phyloP scores from a whole-genome alignment of 192 early-diverging fungal species.

The Entomortierella lignicola region DNA sequence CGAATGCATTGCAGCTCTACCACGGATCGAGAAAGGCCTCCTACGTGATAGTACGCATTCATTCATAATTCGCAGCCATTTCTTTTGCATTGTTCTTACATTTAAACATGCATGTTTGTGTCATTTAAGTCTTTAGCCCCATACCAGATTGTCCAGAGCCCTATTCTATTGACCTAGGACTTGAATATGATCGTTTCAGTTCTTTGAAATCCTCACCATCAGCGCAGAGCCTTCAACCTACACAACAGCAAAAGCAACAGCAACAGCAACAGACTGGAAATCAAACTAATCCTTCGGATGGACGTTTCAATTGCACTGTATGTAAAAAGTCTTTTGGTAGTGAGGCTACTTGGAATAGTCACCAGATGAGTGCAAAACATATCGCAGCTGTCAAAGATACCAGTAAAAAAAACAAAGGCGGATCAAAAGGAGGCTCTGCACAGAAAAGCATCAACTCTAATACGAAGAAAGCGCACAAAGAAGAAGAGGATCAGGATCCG shows the following conservation, averaged over 20 bases:
- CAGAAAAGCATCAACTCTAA: background rate
- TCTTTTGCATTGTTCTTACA: no score
- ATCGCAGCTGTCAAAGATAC: conserved; percentile 57
- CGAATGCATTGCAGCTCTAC: conserved; percentile 42
- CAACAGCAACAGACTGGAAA: conserved; percentile 1
- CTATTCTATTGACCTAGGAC: conserved; percentile 27
- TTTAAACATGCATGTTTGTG: no score
- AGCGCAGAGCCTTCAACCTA: background rate
- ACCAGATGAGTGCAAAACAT: conserved; percentile 65
- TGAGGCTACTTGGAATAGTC: conserved; percentile 58
- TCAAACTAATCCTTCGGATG: background rate
- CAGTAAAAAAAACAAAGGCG: conserved; percentile 17
- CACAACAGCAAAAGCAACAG: conserved; percentile 1
- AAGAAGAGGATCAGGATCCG: conserved; percentile 10
- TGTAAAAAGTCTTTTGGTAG: conserved; percentile 66
- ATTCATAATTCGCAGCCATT: background rate
- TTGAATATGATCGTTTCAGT: conserved; percentile 31
- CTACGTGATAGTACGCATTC: conserved; percentile 30
- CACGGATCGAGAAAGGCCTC: conserved; percentile 26
- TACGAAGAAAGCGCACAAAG: background rate
- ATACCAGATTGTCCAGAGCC: conserved; percentile 20
- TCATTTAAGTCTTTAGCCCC: conserved; percentile 31
- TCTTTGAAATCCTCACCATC: background rate
- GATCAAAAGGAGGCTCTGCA: conserved; percentile 19
- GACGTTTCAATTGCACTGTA: conserved; percentile 51